phyloP scores from a whole-genome alignment of 768 basidiomycete species.

The Lactarius hatsudake region DNA sequence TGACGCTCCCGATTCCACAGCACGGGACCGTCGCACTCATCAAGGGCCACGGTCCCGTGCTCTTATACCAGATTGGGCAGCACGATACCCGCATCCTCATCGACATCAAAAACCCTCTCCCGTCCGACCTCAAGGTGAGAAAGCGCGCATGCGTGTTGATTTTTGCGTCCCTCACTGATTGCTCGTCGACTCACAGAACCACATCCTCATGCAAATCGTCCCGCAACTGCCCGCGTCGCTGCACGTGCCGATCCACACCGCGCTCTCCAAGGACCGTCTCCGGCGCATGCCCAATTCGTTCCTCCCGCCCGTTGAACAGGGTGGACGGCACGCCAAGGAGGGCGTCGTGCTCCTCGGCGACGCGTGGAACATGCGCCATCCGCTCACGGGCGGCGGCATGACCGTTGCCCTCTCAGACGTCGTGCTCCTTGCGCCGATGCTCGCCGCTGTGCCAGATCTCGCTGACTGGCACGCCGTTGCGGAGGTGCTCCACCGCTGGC shows the following conservation, averaged over 20 bases:
- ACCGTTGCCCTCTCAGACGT: conserved; percentile 91
- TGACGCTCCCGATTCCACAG: conserved; percentile 64
- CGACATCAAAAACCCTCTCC: conserved; percentile 82
- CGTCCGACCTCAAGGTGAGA: conserved; percentile 71
- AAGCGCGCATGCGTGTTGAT: too few relatives aligned
- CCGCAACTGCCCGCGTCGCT: conserved; percentile 79
- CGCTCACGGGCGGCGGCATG: conserved; percentile 97
- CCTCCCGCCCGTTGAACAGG: conserved; percentile 76
- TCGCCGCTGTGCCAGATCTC: conserved; percentile 45
- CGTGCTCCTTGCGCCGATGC: conserved; percentile 62
- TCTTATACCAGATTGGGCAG: conserved; percentile 88
- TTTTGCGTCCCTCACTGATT: not conserved
- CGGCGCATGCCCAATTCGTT: conserved; percentile 95
- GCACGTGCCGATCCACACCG: conserved; percentile 58
- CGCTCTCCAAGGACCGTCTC: conserved; percentile 77
- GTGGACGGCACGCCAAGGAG: conserved; percentile 45
- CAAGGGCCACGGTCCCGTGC: conserved; percentile 79
- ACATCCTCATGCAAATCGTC: conserved; percentile 69
- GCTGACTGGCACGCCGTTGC: conserved; percentile 53
- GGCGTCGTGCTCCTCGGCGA: conserved; percentile 89
- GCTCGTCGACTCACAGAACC: conserved; percentile 41
- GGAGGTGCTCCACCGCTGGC: conserved; percentile 64
- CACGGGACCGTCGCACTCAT: conserved; percentile 85
- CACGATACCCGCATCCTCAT: conserved; percentile 92
- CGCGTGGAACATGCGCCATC: conserved; percentile 99